Evolutionary conservation across 2,329 filamentous ascomycete genomes (phyloP), one percentile per base, ranked within the genome.

Genomic region (Pseudocercospora eumusae): DNA sequence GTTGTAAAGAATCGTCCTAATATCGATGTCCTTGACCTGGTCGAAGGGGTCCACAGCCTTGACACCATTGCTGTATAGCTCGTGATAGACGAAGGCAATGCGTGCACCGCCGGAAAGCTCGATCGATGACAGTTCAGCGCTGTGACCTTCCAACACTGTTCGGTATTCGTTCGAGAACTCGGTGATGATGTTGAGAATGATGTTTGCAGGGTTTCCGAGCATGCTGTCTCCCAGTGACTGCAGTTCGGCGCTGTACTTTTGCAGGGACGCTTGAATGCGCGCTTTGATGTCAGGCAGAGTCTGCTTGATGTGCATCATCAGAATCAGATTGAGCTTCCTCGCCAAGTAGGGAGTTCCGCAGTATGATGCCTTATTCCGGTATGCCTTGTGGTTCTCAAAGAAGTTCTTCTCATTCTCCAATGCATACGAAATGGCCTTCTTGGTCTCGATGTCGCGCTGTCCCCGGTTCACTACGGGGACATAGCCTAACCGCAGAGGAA

Each of bases 241-340:
- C 21, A 99, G 84, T 77, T 99, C 95, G 45, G 86, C 79, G 3
- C 86, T 83, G 78, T 99, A 99, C 76, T 99, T 99, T 75, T 93
- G 89, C 63, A 99, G 82, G 13, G 93, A 97, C 69, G 91, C 90
- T n/a, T 90, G 86, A 71, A 99, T 99, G 66, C 96, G 90, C 13
- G 91, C 92, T 81, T 99, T 99, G 83, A 99, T 99, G 75, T 99
- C 95, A 44, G 95, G 95, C 13, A 99, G 85, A 1, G 95, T 99
- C 81, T 99, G 93, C 81, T 99, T 99, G 83, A 99, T 99, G 82
- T 99, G 95, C 95, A 99, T 99, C 93, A 99, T 98, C 70, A 99
- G 85, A 74, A 99, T 98, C 73, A 99, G 83, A 79, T 99, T 99
- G 64, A 99, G 86, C 80, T 99, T 99, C 70, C 93, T 88, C 3